phyloP scores from a whole-genome alignment of 2,329 filamentous ascomycete genomes.

The Clonostachys byssicola region DNA sequence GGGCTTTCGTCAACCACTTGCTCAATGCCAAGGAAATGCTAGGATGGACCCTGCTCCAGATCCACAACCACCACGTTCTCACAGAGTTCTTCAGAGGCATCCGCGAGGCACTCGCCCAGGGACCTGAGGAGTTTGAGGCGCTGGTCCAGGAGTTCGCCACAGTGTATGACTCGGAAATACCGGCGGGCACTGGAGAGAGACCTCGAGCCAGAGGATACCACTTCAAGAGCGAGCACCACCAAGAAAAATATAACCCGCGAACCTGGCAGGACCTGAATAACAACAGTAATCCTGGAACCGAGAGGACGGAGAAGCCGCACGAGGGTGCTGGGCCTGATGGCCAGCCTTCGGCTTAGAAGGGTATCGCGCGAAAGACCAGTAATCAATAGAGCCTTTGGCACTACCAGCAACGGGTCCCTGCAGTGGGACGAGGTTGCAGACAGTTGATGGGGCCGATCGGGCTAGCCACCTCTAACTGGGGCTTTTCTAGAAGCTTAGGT shows the following conservation, averaged over 20 bases:
- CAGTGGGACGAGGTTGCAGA: background rate
- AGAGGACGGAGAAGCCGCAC: constrained; percentile 42
- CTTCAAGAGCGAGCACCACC: constrained; percentile 64
- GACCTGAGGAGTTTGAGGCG: constrained; percentile 52
- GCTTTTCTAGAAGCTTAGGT: no score
- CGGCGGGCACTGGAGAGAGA: constrained; percentile 69
- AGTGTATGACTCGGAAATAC: constrained; percentile 67
- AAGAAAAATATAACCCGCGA: constrained; percentile 63
- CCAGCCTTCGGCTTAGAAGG: constrained; percentile 48
- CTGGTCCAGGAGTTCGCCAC: constrained; percentile 33
- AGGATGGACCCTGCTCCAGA: constrained; percentile 86
- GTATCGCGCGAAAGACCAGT: constrained; percentile 43
- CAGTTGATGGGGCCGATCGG: background rate
- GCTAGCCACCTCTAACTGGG: background rate
- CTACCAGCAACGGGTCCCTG: background rate
- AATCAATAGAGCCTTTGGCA: background rate
- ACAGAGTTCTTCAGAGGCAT: constrained; percentile 70
- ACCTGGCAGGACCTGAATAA: constrained; percentile 55
- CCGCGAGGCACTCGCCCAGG: constrained; percentile 59
- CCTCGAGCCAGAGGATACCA: constrained; percentile 82
- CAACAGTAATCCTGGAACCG: constrained; percentile 8
- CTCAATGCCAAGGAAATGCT: constrained; percentile 93
- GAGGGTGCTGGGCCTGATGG: constrained; percentile 37
- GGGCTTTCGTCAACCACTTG: constrained; percentile 84
- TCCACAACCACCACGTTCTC: constrained; percentile 81